Percentiles rank a stretch among this genome's conserved stretches.
Evolutionary conservation across 768 basidiomycete genomes (phyloP).

Genomic region (Phanerochaete carnosa): DNA sequence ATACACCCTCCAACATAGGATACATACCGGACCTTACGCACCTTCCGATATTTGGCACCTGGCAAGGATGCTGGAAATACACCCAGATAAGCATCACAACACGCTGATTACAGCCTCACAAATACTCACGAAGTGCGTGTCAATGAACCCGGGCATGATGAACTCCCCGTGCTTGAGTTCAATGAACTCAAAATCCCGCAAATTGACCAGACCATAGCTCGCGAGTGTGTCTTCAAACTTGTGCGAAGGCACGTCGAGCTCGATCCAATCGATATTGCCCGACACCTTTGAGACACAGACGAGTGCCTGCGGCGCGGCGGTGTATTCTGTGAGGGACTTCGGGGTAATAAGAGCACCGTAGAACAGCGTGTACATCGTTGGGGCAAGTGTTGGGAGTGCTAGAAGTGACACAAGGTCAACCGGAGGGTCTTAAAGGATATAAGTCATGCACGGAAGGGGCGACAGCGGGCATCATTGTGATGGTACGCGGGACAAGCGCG

Average conservation of each 20-base stretch:
- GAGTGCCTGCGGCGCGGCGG: conserved; percentile 48
- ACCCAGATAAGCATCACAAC: background rate
- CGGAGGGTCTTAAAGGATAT: background rate
- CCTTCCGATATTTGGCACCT: conserved; percentile 72
- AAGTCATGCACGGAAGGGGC: background rate
- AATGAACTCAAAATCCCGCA: conserved; percentile 27
- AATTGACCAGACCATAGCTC: conserved; percentile 39
- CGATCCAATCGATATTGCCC: conserved; percentile 72
- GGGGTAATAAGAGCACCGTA: conserved; percentile 62
- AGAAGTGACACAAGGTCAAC: background rate
- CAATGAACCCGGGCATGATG: conserved; percentile 84
- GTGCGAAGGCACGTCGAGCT: conserved; percentile 48
- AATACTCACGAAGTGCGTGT: conserved; percentile 83
- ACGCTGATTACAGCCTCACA: background rate
- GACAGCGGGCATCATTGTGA: conserved; percentile 1
- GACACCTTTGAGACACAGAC: conserved; percentile 43
- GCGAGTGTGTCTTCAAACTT: conserved; percentile 48
- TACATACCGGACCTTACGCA: background rate
- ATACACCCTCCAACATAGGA: background rate
- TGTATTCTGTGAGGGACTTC: conserved; percentile 36
- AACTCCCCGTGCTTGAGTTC: conserved; percentile 50
- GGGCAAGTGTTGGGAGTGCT: background rate
- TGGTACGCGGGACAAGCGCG: background rate
- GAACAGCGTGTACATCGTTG: conserved; percentile 39
- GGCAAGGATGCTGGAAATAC: conserved; percentile 72